A percentile compares a stretch with the other conserved stretches of the same genome.
These are phyloP conservation scores for Batrachochytrium dendrobatidis DNA, from an alignment of 371 early-diverging fungal genomes.

Conservation along the genomic window DNA sequence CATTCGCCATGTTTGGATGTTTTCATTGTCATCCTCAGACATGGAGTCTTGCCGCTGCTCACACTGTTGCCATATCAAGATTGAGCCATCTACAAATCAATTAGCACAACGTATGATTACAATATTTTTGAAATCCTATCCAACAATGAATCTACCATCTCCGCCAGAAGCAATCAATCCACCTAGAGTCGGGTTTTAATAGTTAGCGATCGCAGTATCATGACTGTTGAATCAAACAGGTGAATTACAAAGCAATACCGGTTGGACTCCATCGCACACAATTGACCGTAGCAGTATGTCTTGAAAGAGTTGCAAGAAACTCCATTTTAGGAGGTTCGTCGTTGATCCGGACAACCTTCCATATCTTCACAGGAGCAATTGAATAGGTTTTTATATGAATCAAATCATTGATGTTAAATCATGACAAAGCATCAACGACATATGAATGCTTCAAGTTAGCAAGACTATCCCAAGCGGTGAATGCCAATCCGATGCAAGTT, in stretches of 20 bases:
- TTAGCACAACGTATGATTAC: too few relatives aligned
- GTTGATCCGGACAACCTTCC: conserved; percentile 41
- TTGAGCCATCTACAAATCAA: conserved; percentile 58
- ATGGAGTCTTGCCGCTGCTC: conserved; percentile 24
- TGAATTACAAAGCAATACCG: not conserved
- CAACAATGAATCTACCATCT: conserved; percentile 56
- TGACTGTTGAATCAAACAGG: not conserved
- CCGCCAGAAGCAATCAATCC: conserved; percentile 80
- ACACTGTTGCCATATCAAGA: conserved; percentile 75
- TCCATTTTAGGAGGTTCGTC: conserved; percentile 54
- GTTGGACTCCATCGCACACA: conserved; percentile 84
- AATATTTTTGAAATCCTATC: too few relatives aligned
- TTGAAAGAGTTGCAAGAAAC: conserved; percentile 72
- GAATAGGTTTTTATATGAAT: not conserved
- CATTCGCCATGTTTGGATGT: conserved; percentile 10
- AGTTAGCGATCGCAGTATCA: conserved; percentile 1
- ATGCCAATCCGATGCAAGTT: too few relatives aligned
- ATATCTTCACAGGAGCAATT: conserved; percentile 48
- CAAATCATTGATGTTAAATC: not conserved
- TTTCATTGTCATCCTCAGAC: conserved; percentile 44
- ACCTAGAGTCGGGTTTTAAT: conserved; percentile 21
- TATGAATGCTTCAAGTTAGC: too few relatives aligned
- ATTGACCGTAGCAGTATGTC: conserved; percentile 87
- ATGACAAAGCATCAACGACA: not conserved
- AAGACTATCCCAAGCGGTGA: too few relatives aligned